Evolutionary conservation across 148 eudicot species (phyloP).

Genomic region (Cornus controversa): DNA sequence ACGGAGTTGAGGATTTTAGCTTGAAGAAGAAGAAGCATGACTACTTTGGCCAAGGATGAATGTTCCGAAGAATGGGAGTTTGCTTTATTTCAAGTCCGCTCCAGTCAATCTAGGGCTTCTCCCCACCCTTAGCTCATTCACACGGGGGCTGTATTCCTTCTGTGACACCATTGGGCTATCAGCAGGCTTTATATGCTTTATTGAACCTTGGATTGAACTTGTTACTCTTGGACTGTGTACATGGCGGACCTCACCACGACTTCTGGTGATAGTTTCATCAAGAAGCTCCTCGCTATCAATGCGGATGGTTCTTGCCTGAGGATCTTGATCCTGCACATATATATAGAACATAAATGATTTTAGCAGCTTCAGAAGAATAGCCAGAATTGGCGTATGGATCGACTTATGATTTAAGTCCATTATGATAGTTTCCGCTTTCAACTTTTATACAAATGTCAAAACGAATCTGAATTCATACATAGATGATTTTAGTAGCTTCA

Average conservation of each 20-base stretch:
- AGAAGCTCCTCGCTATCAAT: slow-evolving; percentile 60
- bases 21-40: slow-evolving; percentile 46
- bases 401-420: background rate
- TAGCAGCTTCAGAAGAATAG: background rate
- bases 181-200: slow-evolving; percentile 42
- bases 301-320: slow-evolving; percentile 27
- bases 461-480: background rate
- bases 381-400: background rate
- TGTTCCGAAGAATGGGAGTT: slow-evolving; percentile 53
- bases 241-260: slow-evolving; percentile 79
- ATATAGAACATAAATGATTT: background rate
- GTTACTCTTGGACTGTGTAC: slow-evolving; percentile 58
- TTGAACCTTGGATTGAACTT: slow-evolving; percentile 46
- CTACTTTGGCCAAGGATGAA: slow-evolving; percentile 46
- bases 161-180: slow-evolving; percentile 56
- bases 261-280: slow-evolving; percentile 71
- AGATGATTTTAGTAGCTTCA: no score
- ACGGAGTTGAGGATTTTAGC: slow-evolving; percentile 17
- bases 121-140: slow-evolving; percentile 36
- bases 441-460: background rate
- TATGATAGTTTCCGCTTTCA: background rate
- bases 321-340: slow-evolving; percentile 51
- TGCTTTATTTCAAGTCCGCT: slow-evolving; percentile 55
- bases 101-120: slow-evolving; percentile 44
- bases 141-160: slow-evolving; percentile 44